phyloP scores from a whole-genome alignment of 805 yeast genomes.

The Maudiozyma serrabonitensis region DNA sequence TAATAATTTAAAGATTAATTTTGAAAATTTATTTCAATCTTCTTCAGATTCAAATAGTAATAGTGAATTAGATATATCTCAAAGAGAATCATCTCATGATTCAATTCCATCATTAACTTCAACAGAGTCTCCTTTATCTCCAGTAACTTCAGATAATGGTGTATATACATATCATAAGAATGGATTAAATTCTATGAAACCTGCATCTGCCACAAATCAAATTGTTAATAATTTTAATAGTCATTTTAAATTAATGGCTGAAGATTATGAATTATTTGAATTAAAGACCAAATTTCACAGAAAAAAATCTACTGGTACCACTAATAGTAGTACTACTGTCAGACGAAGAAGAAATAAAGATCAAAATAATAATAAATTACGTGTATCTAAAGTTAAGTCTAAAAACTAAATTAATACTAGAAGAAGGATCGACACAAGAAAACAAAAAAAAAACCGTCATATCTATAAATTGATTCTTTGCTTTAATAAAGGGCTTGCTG shows the following conservation, averaged over 20 bases:
- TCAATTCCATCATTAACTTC: not conserved
- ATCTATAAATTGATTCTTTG: too few relatives aligned
- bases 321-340: not conserved
- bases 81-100: conserved; percentile 3
- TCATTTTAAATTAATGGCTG: conserved; percentile 24
- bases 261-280: conserved; percentile 23
- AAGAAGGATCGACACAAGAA: too few relatives aligned
- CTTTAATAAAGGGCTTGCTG: too few relatives aligned
- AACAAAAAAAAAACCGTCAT: too few relatives aligned
- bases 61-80: not conserved
- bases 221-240: conserved; percentile 18
- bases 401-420: not conserved
- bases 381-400: not conserved
- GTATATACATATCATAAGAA: not conserved
- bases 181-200: not conserved
- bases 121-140: conserved; percentile 4
- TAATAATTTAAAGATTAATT: not conserved
- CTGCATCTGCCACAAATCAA: conserved; percentile 5
- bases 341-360: not conserved
- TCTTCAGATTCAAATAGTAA: not conserved
- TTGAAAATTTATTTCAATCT: not conserved
- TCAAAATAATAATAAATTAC: not conserved
- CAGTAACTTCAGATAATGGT: conserved; percentile 4
- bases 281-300: conserved; percentile 5
- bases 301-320: not conserved